Evolutionary conservation across 129 eudicot species (phyloP).

Genomic region (Calendula officinalis): DNA sequence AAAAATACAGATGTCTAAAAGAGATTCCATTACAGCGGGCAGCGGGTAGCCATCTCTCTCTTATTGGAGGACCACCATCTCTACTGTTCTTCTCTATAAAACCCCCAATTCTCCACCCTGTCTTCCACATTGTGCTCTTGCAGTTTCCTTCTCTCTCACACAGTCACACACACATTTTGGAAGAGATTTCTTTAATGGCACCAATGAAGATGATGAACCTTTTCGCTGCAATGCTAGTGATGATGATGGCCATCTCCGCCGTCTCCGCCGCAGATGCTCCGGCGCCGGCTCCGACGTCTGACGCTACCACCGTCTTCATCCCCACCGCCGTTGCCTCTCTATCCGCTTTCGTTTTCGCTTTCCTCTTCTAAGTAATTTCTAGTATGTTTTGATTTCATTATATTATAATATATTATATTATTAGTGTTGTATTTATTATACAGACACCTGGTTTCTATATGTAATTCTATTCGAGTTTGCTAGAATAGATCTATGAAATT

Average conservation of each 20-base stretch:
- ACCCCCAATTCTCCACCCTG: constrained; percentile 22
- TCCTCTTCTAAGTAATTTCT: constrained; percentile 14
- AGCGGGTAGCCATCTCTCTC: constrained; percentile 21
- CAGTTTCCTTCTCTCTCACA: constrained; percentile 11
- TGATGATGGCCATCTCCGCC: constrained; percentile 20
- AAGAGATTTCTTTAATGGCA: not conserved
- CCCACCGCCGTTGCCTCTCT: constrained; percentile 21
- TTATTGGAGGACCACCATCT: constrained; percentile 28
- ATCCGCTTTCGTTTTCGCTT: constrained; percentile 25
- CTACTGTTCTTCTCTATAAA: constrained; percentile 18
- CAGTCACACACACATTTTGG: not conserved
- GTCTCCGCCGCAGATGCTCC: constrained; percentile 36
- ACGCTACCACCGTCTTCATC: constrained; percentile 16
- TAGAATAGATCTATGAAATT: constrained; percentile 15
- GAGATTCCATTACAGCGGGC: constrained; percentile 13
- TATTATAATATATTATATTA: constrained; percentile 3
- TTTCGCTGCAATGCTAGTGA: constrained; percentile 13
- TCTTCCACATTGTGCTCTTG: not conserved
- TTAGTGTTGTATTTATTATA: not conserved
- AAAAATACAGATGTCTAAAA: constrained; percentile 1
- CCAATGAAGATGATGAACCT: constrained; percentile 28
- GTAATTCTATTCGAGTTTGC: constrained; percentile 13
- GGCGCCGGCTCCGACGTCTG: constrained; percentile 32
- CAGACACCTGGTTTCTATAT: constrained; percentile 6
- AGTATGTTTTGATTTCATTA: not conserved